A percentile compares a stretch with the other conserved stretches of the same genome.
phyloP scores from a whole-genome alignment of 2,329 filamentous ascomycete genomes.

The Aspergillus phoenicis region DNA sequence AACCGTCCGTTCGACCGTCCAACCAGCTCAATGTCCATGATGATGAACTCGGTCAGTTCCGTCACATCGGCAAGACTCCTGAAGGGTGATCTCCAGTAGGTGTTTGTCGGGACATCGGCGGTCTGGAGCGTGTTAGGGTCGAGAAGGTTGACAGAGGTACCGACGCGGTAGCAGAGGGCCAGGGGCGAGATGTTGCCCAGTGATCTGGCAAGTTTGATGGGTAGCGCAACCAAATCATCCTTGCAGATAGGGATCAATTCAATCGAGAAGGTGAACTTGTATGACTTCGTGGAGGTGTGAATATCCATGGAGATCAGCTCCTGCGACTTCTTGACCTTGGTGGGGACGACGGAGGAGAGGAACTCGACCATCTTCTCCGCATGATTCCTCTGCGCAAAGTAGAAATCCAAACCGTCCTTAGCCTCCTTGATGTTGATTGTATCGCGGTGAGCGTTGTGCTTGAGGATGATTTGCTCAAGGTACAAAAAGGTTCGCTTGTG shows the following conservation, averaged over 20 bases:
- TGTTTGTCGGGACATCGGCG: slow-evolving; percentile 75
- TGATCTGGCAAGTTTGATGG: slow-evolving; percentile 83
- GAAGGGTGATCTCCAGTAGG: slow-evolving; percentile 94
- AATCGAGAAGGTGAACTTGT: slow-evolving; percentile 90
- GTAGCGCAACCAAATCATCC: slow-evolving; percentile 92
- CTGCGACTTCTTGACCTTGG: slow-evolving; percentile 80
- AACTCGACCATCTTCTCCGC: slow-evolving; percentile 93
- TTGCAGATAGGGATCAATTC: slow-evolving; percentile 95
- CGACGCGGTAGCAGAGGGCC: slow-evolving; percentile 81
- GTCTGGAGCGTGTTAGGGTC: slow-evolving; percentile 91
- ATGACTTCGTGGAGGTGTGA: slow-evolving; percentile 86
- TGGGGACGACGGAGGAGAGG: slow-evolving; percentile 76
- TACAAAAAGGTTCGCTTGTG: slow-evolving; percentile 87
- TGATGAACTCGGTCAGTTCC: slow-evolving; percentile 86
- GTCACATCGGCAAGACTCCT: slow-evolving; percentile 77
- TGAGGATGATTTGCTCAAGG: slow-evolving; percentile 93
- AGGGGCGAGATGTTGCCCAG: slow-evolving; percentile 87
- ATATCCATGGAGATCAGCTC: slow-evolving; percentile 92
- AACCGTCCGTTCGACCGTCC: slow-evolving; percentile 77
- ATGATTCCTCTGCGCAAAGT: slow-evolving; percentile 84
- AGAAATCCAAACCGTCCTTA: slow-evolving; percentile 95
- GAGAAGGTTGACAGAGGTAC: slow-evolving; percentile 84
- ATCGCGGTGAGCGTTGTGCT: slow-evolving; percentile 86
- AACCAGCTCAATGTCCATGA: slow-evolving; percentile 88
- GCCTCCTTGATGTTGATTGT: slow-evolving; percentile 98